These are phyloP conservation scores for Tolypocladium amazonense DNA, from an alignment of 2,329 filamentous ascomycete genomes.

Conservation along the genomic window DNA sequence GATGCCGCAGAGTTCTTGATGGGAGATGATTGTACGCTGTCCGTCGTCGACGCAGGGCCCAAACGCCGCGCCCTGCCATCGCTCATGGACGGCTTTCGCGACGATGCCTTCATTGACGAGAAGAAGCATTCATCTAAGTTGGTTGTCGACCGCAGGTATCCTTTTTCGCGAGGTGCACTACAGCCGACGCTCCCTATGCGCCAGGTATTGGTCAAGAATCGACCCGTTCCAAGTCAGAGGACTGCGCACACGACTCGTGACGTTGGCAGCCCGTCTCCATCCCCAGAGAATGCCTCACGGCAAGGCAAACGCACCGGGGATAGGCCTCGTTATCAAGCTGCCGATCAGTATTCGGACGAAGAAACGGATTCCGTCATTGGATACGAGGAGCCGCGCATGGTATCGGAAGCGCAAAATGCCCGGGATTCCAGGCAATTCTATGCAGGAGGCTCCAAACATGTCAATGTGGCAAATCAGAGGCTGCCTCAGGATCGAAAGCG, in stretches of 20 bases:
- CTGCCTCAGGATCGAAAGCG: constrained; percentile 25
- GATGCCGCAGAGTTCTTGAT: constrained; percentile 18
- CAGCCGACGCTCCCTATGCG: neutral
- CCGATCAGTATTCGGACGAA: constrained; percentile 12
- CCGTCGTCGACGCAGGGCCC: constrained; percentile 16
- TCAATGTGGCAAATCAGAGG: constrained; percentile 6
- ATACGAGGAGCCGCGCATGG: constrained; percentile 12
- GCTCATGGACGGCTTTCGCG: constrained; percentile 23
- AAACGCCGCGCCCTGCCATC: constrained; percentile 12
- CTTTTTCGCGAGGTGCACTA: neutral
- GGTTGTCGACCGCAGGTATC: constrained; percentile 3
- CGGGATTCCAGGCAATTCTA: constrained; percentile 9
- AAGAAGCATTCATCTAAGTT: constrained; percentile 8
- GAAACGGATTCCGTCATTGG: constrained; percentile 11
- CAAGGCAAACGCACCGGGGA: constrained; percentile 8
- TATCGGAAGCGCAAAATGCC: constrained; percentile 12
- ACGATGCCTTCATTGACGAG: constrained; percentile 8
- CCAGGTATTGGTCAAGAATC: constrained; percentile 1
- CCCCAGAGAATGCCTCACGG: constrained; percentile 10
- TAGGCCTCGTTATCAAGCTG: constrained; percentile 7
- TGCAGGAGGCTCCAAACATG: constrained; percentile 13
- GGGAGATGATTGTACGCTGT: constrained; percentile 26
- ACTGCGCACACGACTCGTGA: neutral
- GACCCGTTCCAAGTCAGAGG: neutral
- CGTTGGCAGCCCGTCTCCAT: constrained; percentile 13